Evolutionary conservation across 352 stramenopile genomes (phyloP).

Genomic region (Albugo candida): DNA sequence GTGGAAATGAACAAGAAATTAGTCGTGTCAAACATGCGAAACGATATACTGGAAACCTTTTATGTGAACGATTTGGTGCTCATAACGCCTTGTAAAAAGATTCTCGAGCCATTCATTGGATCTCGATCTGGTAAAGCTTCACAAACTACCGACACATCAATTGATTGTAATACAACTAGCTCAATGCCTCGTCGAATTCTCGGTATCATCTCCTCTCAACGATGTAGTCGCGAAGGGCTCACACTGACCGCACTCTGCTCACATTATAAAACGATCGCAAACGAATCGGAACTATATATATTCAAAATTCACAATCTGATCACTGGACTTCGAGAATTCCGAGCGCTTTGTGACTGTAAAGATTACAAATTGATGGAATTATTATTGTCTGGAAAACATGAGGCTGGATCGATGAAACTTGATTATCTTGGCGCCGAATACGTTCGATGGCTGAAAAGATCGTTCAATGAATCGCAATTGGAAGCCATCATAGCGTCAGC

Average conservation of each 20-base stretch:
- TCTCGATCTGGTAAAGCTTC: no score
- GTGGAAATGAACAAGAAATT: conserved; percentile 34
- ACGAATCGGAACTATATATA: conserved; percentile 29
- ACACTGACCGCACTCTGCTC: conserved; percentile 38
- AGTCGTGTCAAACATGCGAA: conserved; percentile 10
- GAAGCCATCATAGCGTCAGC: conserved; percentile 77
- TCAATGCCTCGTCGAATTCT: conserved; percentile 18
- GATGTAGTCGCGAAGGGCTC: conserved; percentile 47
- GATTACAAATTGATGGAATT: conserved; percentile 54
- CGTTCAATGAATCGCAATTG: conserved; percentile 80
- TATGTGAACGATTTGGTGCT: conserved; percentile 69
- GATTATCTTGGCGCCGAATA: conserved; percentile 67
- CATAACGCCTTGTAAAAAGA: conserved; percentile 16
- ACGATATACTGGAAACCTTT: conserved; percentile 22
- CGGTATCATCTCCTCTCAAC: conserved; percentile 51
- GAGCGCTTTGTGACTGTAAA: conserved; percentile 64
- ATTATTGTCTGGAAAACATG: conserved; percentile 50
- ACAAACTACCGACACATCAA: no score
- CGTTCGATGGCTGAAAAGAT: conserved; percentile 50
- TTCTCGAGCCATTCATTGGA: no score
- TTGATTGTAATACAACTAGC: no score
- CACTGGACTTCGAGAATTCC: conserved; percentile 76
- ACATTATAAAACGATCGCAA: conserved; percentile 27
- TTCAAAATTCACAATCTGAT: conserved; percentile 81
- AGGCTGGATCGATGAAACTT: conserved; percentile 50